Evolutionary conservation across 305 asterid genomes (phyloP).

Genomic region (Rubia balearica): DNA sequence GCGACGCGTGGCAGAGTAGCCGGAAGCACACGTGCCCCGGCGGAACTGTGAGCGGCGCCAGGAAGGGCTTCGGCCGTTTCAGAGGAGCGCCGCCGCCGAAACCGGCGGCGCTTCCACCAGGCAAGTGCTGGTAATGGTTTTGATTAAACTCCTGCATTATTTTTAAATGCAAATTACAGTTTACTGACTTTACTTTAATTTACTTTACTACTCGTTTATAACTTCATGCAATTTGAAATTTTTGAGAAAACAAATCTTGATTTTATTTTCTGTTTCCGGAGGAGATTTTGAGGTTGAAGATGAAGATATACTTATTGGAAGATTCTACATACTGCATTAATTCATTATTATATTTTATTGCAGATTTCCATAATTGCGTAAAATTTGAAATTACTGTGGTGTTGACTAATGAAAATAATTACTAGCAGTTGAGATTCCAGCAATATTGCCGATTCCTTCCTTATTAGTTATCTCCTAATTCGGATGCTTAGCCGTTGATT

Average conservation of each 20-base stretch:
- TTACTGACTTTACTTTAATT: not conserved
- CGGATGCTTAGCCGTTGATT: too few relatives aligned
- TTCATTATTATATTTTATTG: too few relatives aligned
- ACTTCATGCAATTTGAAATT: not conserved
- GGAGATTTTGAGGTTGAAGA: conserved; percentile 5
- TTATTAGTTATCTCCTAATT: too few relatives aligned
- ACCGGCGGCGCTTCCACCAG: conserved; percentile 6
- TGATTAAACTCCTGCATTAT: conserved; percentile 19
- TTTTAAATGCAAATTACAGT: not conserved
- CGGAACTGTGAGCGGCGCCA: conserved; percentile 33
- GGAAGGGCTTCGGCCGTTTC: conserved; percentile 17
- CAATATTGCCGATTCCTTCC: too few relatives aligned
- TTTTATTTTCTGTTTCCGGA: not conserved
- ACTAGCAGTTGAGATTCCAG: too few relatives aligned
- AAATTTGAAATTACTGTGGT: too few relatives aligned
- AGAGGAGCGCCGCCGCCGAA: conserved; percentile 15
- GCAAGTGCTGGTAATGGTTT: not conserved
- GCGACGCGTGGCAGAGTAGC: conserved; percentile 65
- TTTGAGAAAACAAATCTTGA: not conserved
- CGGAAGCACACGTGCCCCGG: conserved; percentile 53
- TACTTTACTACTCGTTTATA: not conserved
- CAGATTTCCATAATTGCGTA: too few relatives aligned
- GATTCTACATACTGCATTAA: too few relatives aligned
- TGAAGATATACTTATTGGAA: not conserved
- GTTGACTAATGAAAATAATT: too few relatives aligned